A percentile compares a stretch with the other conserved stretches of the same genome.
Evolutionary conservation across 768 basidiomycete species (phyloP).

Genomic region (Rhizopogon vulgaris): DNA sequence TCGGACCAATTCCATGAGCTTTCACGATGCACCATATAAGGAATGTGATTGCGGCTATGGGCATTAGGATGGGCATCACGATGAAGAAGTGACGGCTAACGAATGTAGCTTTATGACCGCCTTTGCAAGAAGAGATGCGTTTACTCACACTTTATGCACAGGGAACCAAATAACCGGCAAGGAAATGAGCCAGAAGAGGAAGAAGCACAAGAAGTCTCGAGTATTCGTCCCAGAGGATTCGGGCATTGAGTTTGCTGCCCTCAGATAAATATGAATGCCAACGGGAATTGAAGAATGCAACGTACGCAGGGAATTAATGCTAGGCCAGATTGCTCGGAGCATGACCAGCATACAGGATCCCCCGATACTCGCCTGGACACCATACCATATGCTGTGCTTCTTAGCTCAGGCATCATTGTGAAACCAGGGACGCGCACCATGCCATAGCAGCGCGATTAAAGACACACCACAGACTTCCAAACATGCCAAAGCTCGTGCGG

Average conservation of each 20-base stretch:
- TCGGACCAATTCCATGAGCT: slow-evolving; percentile 72
- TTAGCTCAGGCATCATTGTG: slow-evolving; percentile 10
- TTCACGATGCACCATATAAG: slow-evolving; percentile 76
- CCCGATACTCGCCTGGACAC: slow-evolving; percentile 79
- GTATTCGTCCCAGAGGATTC: slow-evolving; percentile 67
- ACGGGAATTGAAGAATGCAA: slow-evolving; percentile 8
- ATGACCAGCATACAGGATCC: slow-evolving; percentile 71
- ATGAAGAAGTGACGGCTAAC: slow-evolving; percentile 72
- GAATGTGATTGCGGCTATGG: slow-evolving; percentile 63
- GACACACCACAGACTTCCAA: slow-evolving; percentile 73
- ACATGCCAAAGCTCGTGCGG: slow-evolving; percentile 73
- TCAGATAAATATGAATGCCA: background rate
- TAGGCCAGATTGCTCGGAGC: slow-evolving; percentile 73
- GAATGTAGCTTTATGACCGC: slow-evolving; percentile 6
- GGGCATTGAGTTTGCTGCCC: slow-evolving; percentile 63
- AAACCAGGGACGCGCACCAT: slow-evolving; percentile 40
- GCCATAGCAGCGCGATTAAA: slow-evolving; percentile 73
- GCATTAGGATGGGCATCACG: slow-evolving; percentile 67
- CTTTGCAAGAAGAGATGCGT: slow-evolving; percentile 5
- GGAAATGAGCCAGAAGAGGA: slow-evolving; percentile 80
- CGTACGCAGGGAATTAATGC: slow-evolving; percentile 59
- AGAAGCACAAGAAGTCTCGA: slow-evolving; percentile 75
- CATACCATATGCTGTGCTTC: slow-evolving; percentile 59
- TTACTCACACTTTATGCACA: slow-evolving; percentile 67
- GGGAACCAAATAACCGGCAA: slow-evolving; percentile 81